Conservation (phyloP, 164 flowering plant species). For the Berberis vulgaris region DNA sequence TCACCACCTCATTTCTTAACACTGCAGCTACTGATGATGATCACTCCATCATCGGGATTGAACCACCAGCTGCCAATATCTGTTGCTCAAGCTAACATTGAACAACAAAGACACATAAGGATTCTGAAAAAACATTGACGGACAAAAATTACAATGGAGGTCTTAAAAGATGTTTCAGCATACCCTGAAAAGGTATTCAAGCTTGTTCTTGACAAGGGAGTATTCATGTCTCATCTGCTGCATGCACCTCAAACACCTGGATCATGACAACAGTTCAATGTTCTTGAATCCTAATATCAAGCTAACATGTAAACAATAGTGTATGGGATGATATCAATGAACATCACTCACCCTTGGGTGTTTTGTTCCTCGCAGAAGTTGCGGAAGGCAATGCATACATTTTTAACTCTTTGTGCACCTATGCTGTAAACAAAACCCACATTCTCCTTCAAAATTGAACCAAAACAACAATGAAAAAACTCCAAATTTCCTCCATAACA, state of each 20-base stretch:
- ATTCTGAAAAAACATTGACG: background rate
- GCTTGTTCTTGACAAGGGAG: constrained; percentile 38
- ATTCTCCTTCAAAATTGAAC: background rate
- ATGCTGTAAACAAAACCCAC: constrained; percentile 26
- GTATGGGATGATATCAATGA: background rate
- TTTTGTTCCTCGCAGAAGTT: constrained; percentile 43
- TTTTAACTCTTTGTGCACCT: constrained; percentile 47
- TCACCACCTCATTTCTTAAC: background rate
- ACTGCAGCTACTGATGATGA: background rate
- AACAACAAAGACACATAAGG: background rate
- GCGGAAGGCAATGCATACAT: constrained; percentile 41
- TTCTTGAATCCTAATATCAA: background rate
- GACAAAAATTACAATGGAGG: background rate
- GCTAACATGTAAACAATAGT: background rate
- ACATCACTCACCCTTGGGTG: constrained; percentile 34
- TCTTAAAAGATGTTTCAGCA: constrained; percentile 1
- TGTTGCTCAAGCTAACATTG: constrained; percentile 40
- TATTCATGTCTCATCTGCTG: constrained; percentile 39
- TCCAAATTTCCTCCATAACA: no score
- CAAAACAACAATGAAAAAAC: background rate
- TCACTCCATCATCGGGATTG: constrained; percentile 16
- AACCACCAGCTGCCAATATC: constrained; percentile 39
- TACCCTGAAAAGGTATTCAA: constrained; percentile 37
- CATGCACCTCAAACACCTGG: constrained; percentile 37
- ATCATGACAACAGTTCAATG: background rate